Base-by-base conservation (phyloP, 2,329 filamentous ascomycete genomes). In the Cytospora leucostoma region DNA sequence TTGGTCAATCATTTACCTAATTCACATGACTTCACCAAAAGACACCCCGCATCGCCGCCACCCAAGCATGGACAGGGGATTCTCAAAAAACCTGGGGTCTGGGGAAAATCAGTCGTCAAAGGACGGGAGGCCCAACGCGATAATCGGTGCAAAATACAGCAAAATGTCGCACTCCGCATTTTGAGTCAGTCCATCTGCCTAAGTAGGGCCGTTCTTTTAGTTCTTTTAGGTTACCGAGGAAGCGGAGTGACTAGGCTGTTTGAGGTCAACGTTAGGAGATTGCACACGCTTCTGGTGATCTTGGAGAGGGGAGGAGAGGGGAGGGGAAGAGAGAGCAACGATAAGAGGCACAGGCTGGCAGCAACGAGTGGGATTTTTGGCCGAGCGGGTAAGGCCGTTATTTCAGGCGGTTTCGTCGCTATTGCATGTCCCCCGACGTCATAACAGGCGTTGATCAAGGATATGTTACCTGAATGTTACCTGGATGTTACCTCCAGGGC, bases 391-490 rank as follows among this genome's bases (percentile, higher is more conserved):
- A 27, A 56, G 53, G 51, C 33, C 21, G 10, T 50, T 59, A 50
- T 62, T 59, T 54, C 59, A 50, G 63, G 62, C 50, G 63, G 59
- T 55, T 59, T 56, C 60, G 44, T 63, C 51, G 60, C 54, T 62
- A 56, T 55, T 58, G 57, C 62, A 38, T 47, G 44, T 47, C n/a
- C n/a, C 44, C 7, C 65, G 63, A 62, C 62, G 62, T 66, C 65
- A 65, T 65, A 58, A 35, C 49, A 61, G 17, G 44, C 44, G 10
- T 12, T 21, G 44, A 47, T 47, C 44, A 47, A 47, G 44, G 27
- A 27, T 27, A 27, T 47, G 19, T 19, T 44, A 33, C 59, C 21
- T 56, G 34, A 40, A 61, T 61, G 55, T 34, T 53, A n/a, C 52
- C 44, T 50, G n/a, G n/a, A n/a, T n/a, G n/a, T n/a, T n/a, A n/a